phyloP scores from a whole-genome alignment of 2,329 filamentous ascomycete species.

The Davidsoniella virescens region DNA sequence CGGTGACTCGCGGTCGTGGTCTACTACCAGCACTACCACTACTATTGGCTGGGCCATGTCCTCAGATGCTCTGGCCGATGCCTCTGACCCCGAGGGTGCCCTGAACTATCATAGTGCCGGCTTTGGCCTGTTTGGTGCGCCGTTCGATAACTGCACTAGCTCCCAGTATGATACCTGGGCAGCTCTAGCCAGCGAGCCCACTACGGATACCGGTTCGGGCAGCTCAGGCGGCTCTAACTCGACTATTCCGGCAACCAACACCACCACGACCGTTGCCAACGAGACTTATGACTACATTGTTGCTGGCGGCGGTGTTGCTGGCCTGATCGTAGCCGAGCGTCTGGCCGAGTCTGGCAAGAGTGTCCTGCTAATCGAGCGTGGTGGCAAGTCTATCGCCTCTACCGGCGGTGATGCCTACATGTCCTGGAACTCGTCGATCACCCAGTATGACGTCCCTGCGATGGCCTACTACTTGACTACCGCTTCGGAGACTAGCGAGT shows the following conservation, averaged over 20 bases:
- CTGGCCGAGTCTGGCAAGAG: conserved; percentile 34
- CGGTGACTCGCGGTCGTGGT: conserved; percentile 16
- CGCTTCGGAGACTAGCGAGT: conserved; percentile 43
- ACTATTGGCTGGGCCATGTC: conserved; percentile 27
- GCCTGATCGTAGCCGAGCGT: conserved; percentile 20
- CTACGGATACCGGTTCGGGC: conserved; percentile 19
- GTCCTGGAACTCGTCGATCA: conserved; percentile 46
- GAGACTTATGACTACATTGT: conserved; percentile 23
- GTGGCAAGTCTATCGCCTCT: conserved; percentile 42
- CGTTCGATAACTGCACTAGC: conserved; percentile 22
- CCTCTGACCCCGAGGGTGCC: conserved; percentile 19
- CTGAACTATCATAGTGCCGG: conserved; percentile 26
- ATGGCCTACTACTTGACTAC: conserved; percentile 54
- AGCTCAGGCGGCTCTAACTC: conserved; percentile 32
- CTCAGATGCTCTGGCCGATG: conserved; percentile 19
- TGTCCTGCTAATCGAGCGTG: conserved; percentile 48
- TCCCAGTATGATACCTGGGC: conserved; percentile 17
- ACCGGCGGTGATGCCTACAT: conserved; percentile 45
- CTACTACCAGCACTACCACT: conserved; percentile 19
- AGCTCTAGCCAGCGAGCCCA: conserved; percentile 12
- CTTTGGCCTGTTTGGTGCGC: conserved; percentile 23
- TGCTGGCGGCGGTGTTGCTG: conserved; percentile 20
- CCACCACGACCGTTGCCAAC: conserved; percentile 28
- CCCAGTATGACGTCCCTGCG: conserved; percentile 55
- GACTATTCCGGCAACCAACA: conserved; percentile 34